Conservation (phyloP, 805 yeast genomes). For the Candida ficus region DNA sequence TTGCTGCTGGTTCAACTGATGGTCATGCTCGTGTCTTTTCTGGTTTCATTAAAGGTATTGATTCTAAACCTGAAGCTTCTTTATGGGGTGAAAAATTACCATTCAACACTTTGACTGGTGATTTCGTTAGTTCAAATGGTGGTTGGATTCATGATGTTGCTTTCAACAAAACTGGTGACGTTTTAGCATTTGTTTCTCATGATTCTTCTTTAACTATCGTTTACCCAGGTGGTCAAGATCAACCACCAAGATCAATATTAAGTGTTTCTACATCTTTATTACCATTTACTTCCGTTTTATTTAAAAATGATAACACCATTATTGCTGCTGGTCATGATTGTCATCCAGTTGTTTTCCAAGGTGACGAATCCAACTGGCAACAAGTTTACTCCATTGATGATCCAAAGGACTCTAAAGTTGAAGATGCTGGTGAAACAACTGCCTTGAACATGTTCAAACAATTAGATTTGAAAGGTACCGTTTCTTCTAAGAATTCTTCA, state of each 20-base stretch:
- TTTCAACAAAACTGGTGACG: constrained; percentile 75
- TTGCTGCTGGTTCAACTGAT: constrained; percentile 90
- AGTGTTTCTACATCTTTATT: constrained; percentile 61
- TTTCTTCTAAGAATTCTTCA: constrained; percentile 37
- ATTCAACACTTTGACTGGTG: constrained; percentile 87
- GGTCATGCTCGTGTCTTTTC: constrained; percentile 89
- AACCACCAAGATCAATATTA: constrained; percentile 56
- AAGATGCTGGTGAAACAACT: constrained; percentile 53
- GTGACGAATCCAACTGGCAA: constrained; percentile 59
- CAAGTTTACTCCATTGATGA: constrained; percentile 43
- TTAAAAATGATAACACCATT: constrained; percentile 59
- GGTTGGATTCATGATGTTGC: constrained; percentile 92
- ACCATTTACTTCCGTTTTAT: constrained; percentile 76
- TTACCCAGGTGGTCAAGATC: constrained; percentile 65
- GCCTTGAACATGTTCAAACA: constrained; percentile 93
- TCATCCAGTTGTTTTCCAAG: constrained; percentile 82
- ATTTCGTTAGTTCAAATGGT: constrained; percentile 61
- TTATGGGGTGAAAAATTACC: constrained; percentile 96
- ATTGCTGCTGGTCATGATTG: constrained; percentile 92
- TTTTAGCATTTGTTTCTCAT: constrained; percentile 77
- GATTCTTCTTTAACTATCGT: constrained; percentile 81
- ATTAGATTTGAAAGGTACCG: constrained; percentile 89
- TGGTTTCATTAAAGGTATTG: constrained; percentile 84
- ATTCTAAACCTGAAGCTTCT: constrained; percentile 71
- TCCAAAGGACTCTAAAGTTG: constrained; percentile 48